phyloP scores from a whole-genome alignment of 176 grass and related monocot genomes.

The Cenchrus fungigraminus region DNA sequence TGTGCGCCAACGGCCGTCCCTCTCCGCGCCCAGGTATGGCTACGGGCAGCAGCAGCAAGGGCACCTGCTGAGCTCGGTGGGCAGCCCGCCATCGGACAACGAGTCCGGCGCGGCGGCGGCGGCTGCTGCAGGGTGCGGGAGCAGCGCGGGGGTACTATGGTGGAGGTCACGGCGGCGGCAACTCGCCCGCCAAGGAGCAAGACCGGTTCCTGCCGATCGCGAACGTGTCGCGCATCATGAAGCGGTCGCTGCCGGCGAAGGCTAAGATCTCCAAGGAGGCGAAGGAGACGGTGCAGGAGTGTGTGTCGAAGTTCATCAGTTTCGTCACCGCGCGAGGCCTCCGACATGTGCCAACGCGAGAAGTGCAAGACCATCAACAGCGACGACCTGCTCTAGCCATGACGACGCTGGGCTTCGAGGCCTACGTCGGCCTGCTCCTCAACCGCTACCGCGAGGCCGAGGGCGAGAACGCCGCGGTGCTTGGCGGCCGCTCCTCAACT shows the following conservation, averaged over 20 bases:
- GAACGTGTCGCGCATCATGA: constrained; percentile 97
- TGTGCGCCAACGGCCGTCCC: no score
- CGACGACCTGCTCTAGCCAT: constrained; percentile 92
- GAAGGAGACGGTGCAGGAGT: constrained; percentile 97
- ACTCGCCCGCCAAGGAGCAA: constrained; percentile 76
- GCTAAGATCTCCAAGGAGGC: constrained; percentile 97
- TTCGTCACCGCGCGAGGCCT: constrained; percentile 94
- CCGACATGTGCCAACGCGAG: constrained; percentile 97
- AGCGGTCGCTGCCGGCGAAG: constrained; percentile 79
- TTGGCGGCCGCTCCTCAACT: constrained; percentile 1
- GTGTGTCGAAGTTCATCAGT: constrained; percentile 96
- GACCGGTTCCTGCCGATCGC: constrained; percentile 92
- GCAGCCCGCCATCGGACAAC: constrained; percentile 73
- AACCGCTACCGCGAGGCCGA: constrained; percentile 74
- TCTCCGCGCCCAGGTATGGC: constrained; percentile 36
- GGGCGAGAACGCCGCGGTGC: constrained; percentile 68
- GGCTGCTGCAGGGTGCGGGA: not conserved
- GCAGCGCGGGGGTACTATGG: constrained; percentile 17
- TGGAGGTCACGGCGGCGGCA: constrained; percentile 19
- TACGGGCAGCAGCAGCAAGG: constrained; percentile 38
- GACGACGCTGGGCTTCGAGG: constrained; percentile 88
- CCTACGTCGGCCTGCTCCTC: constrained; percentile 74
- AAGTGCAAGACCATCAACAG: constrained; percentile 98
- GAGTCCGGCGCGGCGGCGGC: constrained; percentile 51
- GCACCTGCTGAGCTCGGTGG: constrained; percentile 55